Conservation (phyloP, 805 yeast species). For the Wickerhamiella hasegawae region DNA sequence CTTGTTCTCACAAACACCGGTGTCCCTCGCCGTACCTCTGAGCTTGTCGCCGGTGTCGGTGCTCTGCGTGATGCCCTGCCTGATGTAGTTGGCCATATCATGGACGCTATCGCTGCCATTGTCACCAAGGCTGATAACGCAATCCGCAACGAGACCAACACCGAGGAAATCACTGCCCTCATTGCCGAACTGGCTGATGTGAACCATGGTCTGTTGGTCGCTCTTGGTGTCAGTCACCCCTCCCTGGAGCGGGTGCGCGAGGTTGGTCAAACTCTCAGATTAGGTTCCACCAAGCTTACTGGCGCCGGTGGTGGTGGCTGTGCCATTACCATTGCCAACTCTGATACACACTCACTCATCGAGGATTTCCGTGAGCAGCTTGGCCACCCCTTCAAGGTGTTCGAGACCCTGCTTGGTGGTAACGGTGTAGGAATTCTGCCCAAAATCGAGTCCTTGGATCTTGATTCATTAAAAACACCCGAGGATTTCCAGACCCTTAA, state of each 20-base stretch:
- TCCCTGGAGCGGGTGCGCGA: slow-evolving; percentile 61
- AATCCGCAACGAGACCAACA: slow-evolving; percentile 32
- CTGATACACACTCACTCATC: slow-evolving; percentile 22
- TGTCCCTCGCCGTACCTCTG: slow-evolving; percentile 78
- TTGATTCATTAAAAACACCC: not conserved
- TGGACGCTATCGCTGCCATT: slow-evolving; percentile 62
- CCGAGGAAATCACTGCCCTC: slow-evolving; percentile 20
- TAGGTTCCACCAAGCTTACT: slow-evolving; percentile 86
- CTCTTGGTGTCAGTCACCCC: slow-evolving; percentile 89
- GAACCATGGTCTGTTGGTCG: slow-evolving; percentile 74
- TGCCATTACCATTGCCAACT: slow-evolving; percentile 64
- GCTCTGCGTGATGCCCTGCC: slow-evolving; percentile 38
- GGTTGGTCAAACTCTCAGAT: slow-evolving; percentile 40
- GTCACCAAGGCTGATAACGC: slow-evolving; percentile 57
- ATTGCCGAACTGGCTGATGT: slow-evolving; percentile 41
- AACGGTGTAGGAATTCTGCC: slow-evolving; percentile 59
- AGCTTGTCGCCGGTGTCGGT: slow-evolving; percentile 63
- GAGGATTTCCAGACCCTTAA: not conserved
- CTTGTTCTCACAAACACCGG: slow-evolving; percentile 70
- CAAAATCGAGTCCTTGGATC: not conserved
- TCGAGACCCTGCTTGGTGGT: slow-evolving; percentile 74
- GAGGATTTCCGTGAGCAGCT: slow-evolving; percentile 22
- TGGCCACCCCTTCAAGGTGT: slow-evolving; percentile 51
- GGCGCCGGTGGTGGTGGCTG: slow-evolving; percentile 99
- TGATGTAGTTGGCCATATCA: slow-evolving; percentile 35